Evolutionary conservation across 2,329 filamentous ascomycete genomes (phyloP), one percentile per base, ranked within the genome.

Genomic region (Curvularia hawaiiensis): DNA sequence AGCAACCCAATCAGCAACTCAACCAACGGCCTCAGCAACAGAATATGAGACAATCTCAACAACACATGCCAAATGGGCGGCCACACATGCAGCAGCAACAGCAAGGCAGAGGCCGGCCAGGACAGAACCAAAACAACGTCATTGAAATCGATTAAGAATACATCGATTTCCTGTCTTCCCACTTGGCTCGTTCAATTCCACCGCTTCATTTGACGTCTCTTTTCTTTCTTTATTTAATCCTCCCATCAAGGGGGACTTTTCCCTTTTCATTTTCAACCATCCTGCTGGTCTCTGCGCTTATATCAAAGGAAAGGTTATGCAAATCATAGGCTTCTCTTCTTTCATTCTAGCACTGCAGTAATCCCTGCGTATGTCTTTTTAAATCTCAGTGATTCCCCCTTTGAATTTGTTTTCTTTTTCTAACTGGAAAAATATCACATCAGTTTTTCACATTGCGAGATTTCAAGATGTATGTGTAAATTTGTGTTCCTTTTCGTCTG

Each of bases 131-230:
- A 41, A 50, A 59, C 26, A 61, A 71, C 18, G 52, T 69, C 26
- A 71, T 71, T 49, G 65, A 67, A 46, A 66, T 70, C 46, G 68
- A 70, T 45, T 70, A 59, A 45, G 46, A 16, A 18, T 28, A 11
- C 24, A 28, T 44, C 41, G 24, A 28, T 44, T 40, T 14, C 24
- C 8, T 6, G 22, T 20, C 18, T 6, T 31, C 16, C 16, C 6
- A 7, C 10, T 8, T 16, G 8, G 35, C 28, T 24, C 30, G 30
- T 31, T 22, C 10, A 30, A 16, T 30, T 28, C 9, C 24, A 14
- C 3, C 18, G 16, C 24, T 35, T 40, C 24, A 20, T 40, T 40
- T 30, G 22, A 28, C 33, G 30, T 38, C 45, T n/a, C 31, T 11
- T 38, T 26, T 8, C 33, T 38, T n/a, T 26, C 8, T n/a, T 24